phyloP scores from a whole-genome alignment of 2,329 filamentous ascomycete species.

The Stagonosporopsis tanaceti region DNA sequence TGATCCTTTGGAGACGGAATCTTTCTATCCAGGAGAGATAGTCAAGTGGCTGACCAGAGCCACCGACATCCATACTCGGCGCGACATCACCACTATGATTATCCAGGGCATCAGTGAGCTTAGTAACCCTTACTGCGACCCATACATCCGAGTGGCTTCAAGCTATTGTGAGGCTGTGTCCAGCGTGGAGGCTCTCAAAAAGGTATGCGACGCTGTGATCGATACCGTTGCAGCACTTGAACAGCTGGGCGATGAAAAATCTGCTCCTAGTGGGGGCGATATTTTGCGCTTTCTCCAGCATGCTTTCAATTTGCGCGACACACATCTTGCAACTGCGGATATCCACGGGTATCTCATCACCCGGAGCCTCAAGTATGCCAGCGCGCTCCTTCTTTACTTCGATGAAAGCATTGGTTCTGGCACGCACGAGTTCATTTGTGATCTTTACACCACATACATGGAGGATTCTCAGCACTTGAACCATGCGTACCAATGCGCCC shows the following conservation, averaged over 20 bases:
- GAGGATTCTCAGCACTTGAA: constrained; percentile 17
- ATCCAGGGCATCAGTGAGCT: constrained; percentile 39
- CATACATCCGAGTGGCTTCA: constrained; percentile 44
- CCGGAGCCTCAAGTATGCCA: constrained; percentile 27
- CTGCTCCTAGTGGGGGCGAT: constrained; percentile 32
- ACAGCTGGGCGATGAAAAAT: constrained; percentile 23
- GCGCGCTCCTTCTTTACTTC: constrained; percentile 39
- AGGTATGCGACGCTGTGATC: constrained; percentile 31
- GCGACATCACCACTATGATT: constrained; percentile 35
- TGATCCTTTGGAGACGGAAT: constrained; percentile 38
- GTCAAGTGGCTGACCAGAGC: constrained; percentile 43
- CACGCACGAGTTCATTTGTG: constrained; percentile 30
- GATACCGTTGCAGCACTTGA: constrained; percentile 25
- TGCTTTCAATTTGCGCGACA: neutral
- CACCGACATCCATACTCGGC: constrained; percentile 24
- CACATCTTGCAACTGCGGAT: neutral
- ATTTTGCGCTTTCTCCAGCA: constrained; percentile 38
- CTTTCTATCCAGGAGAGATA: constrained; percentile 47
- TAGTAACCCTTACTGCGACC: constrained; percentile 36
- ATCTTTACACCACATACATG: constrained; percentile 32
- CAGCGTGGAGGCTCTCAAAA: constrained; percentile 21
- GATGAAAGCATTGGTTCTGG: constrained; percentile 39
- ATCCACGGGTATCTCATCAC: constrained; percentile 35
- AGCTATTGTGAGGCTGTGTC: constrained; percentile 41
- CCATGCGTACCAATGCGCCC: constrained; percentile 14